These are phyloP conservation scores for Mycena pura DNA, from an alignment of 768 basidiomycete genomes.

Conservation along the genomic window DNA sequence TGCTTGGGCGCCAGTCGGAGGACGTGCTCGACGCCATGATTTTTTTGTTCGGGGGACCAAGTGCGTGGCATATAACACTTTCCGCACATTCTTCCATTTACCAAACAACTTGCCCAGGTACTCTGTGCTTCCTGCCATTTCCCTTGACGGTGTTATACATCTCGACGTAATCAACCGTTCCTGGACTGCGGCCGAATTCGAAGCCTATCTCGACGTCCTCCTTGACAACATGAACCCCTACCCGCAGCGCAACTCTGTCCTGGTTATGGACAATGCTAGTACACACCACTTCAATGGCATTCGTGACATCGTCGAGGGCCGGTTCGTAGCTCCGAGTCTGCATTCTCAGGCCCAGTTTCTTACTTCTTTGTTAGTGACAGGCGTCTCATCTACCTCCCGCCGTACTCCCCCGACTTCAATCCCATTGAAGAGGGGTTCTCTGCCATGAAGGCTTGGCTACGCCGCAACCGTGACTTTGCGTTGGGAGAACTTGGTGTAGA, in stretches of 20 bases:
- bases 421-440: constrained; percentile 40
- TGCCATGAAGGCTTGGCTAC: constrained; percentile 32
- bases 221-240: constrained; percentile 40
- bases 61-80: no score
- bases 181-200: constrained; percentile 32
- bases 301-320: constrained; percentile 28
- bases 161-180: constrained; percentile 35
- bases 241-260: constrained; percentile 35
- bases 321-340: no score
- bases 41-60: no score
- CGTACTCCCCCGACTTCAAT: constrained; percentile 41
- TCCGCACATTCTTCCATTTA: no score
- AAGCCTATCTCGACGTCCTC: constrained; percentile 27
- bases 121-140: constrained; percentile 41
- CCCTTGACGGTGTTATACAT: constrained; percentile 38
- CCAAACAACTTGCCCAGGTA: constrained; percentile 36
- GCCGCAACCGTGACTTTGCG: constrained; percentile 14
- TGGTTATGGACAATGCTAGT: constrained; percentile 43
- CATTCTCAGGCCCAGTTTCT: not conserved
- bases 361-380: constrained; percentile 16
- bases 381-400: constrained; percentile 33
- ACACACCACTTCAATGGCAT: constrained; percentile 35
- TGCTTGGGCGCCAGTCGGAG: no score
- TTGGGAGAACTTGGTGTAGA: constrained; percentile 16
- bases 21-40: no score